Evolutionary conservation across 768 basidiomycete species (phyloP), one percentile per base, ranked within the genome.

Genomic region (Pisolithus orientalis): DNA sequence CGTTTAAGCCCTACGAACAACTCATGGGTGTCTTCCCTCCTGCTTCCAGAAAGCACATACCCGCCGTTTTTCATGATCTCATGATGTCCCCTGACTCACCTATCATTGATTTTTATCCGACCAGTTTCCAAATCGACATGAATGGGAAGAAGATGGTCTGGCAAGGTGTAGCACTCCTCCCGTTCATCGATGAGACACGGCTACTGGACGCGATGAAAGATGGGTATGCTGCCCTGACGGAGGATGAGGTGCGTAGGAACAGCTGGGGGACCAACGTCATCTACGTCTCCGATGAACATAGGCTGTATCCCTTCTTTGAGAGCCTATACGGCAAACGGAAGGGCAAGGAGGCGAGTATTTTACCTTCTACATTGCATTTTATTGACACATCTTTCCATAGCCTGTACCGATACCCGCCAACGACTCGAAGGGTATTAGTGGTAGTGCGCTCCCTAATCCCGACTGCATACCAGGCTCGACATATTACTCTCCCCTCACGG

Each of bases 81-180:
- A 99, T 99, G 96, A 80, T 75, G 4, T 82, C 89, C 3, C 79
- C 85, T 45, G 80, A 86, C 31, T 97, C 94, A 0, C 91, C 93
- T 7, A 97, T 98, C 68, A 82, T 92, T 54, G 94, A 98, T 63
- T 98, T 97, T 73, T 98, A 98, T 70, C 95, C 95, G 0, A 57
- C 76, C 0, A 82, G 86, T 14, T 99, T 99, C 67, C 83, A 94
- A 60, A 86, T 98, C 62, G 96, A 99, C 69, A 99, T 99, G 96
- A 99, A 99, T 63, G 96, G 96, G 53, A 98, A 98, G 74, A 90
- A 89, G 71, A 97, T 98, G 94, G 78, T 90, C 6, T 99, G 96
- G 96, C 95, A 99, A 69, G 96, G 96, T 50, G 93, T 99, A 51
- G 94, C 96, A 0, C 74, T 99, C 8, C 75, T 99, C 21, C 94